phyloP scores from a whole-genome alignment of 2,329 filamentous ascomycete species.

The Colletotrichum destructivum region DNA sequence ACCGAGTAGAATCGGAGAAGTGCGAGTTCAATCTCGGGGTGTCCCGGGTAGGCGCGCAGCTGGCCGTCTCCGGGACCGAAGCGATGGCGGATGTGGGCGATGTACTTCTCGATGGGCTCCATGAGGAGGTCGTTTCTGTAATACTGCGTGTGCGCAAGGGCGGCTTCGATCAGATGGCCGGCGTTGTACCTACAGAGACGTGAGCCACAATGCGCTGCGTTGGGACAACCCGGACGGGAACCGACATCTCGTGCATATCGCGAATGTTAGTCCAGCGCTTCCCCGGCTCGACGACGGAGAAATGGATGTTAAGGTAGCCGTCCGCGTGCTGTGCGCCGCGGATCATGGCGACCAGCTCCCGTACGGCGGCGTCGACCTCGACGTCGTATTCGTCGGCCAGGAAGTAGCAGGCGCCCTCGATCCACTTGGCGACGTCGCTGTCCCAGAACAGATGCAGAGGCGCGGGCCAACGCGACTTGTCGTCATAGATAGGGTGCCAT shows the following conservation, averaged over 20 bases:
- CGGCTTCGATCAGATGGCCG: constrained; percentile 74
- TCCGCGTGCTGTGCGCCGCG: constrained; percentile 69
- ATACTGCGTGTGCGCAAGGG: constrained; percentile 68
- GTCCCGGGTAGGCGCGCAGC: constrained; percentile 72
- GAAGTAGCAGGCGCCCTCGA: constrained; percentile 74
- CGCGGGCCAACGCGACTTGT: constrained; percentile 67
- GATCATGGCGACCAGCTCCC: constrained; percentile 73
- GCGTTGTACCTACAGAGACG: constrained; percentile 65
- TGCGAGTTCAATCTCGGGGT: constrained; percentile 68
- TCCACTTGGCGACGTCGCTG: constrained; percentile 70
- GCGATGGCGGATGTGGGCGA: constrained; percentile 63
- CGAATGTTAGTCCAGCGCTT: constrained; percentile 71
- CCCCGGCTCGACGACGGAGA: constrained; percentile 70
- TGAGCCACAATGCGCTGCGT: not conserved
- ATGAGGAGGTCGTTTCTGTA: constrained; percentile 68
- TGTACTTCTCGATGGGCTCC: constrained; percentile 67
- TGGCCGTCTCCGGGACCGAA: constrained; percentile 68
- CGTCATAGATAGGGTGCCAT: constrained; percentile 69
- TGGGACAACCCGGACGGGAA: constrained; percentile 1
- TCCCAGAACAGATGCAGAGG: constrained; percentile 75
- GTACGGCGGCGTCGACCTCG: constrained; percentile 64
- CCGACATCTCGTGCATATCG: constrained; percentile 74
- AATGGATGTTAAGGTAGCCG: constrained; percentile 76
- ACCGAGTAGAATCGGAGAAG: constrained; percentile 55
- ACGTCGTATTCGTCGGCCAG: constrained; percentile 58